Conservation (phyloP, 169 alveolate species). For the Babesia sp. region DNA sequence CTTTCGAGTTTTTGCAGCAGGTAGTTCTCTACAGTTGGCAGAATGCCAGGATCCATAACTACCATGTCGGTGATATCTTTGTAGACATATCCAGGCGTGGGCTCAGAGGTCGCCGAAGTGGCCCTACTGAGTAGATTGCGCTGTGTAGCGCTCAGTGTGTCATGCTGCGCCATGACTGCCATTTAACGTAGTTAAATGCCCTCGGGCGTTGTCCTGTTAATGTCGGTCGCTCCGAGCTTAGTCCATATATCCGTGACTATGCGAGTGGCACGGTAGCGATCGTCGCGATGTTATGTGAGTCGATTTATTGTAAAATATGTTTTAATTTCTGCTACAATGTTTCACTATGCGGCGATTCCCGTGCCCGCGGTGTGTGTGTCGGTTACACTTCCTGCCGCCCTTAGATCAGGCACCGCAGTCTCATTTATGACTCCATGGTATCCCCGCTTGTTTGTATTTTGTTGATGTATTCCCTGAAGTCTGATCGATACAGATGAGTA, state of each 20-base stretch:
- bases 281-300: neutral
- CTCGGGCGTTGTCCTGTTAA: neutral
- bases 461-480: neutral
- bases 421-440: neutral
- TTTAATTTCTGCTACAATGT: neutral
- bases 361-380: conserved; percentile 8
- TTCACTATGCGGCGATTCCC: neutral
- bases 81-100: conserved; percentile 78
- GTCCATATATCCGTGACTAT: neutral
- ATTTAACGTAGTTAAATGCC: neutral
- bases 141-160: conserved; percentile 40
- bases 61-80: conserved; percentile 72
- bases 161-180: conserved; percentile 9
- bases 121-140: conserved; percentile 65
- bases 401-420: neutral
- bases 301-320: neutral
- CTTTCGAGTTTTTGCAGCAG: conserved; percentile 67
- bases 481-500: neutral
- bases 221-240: neutral
- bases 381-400: neutral
- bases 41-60: conserved; percentile 44
- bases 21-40: conserved; percentile 68
- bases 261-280: neutral
- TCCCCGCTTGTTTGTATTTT: neutral
- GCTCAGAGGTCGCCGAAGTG: conserved; percentile 74